These are phyloP conservation scores for Hansenula sp. DNA, from an alignment of 1,139 yeast genomes.

Conservation along the genomic window DNA sequence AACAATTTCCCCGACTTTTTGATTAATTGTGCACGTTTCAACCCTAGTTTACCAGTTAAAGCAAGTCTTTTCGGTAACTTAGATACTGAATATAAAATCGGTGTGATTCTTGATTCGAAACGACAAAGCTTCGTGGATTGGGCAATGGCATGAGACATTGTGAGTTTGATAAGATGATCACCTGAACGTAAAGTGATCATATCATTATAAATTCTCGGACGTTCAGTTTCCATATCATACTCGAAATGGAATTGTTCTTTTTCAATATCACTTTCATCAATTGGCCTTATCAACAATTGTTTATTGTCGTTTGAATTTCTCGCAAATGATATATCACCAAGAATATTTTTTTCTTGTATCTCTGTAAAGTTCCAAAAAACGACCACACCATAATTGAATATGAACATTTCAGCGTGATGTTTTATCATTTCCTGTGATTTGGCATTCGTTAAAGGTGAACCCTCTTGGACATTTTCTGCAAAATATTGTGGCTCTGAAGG, in stretches of 20 bases:
- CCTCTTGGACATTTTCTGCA: slow-evolving; percentile 30
- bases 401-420: slow-evolving; percentile 87
- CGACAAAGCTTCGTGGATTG: slow-evolving; percentile 90
- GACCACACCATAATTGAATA: slow-evolving; percentile 88
- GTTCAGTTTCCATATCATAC: slow-evolving; percentile 71
- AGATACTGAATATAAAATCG: slow-evolving; percentile 76
- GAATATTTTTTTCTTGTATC: slow-evolving; percentile 83
- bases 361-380: slow-evolving; percentile 97
- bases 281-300: slow-evolving; percentile 62
- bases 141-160: slow-evolving; percentile 95
- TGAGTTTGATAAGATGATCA: slow-evolving; percentile 86
- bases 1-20: slow-evolving; percentile 87
- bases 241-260: slow-evolving; percentile 94
- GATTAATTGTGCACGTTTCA: slow-evolving; percentile 71
- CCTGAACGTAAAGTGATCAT: slow-evolving; percentile 88
- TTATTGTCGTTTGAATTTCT: slow-evolving; percentile 34
- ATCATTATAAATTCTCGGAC: slow-evolving; percentile 92
- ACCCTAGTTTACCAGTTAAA: slow-evolving; percentile 78
- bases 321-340: slow-evolving; percentile 89
- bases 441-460: slow-evolving; percentile 12
- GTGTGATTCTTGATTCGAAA: slow-evolving; percentile 89
- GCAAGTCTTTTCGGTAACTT: slow-evolving; percentile 87
- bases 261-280: slow-evolving; percentile 87
- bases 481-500: slow-evolving; percentile 68
- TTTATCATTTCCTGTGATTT: slow-evolving; percentile 44